Evolutionary conservation across 495 filamentous ascomycete species (phyloP), one percentile per base, ranked within the genome.

Genomic region (Tuber magnatum): DNA sequence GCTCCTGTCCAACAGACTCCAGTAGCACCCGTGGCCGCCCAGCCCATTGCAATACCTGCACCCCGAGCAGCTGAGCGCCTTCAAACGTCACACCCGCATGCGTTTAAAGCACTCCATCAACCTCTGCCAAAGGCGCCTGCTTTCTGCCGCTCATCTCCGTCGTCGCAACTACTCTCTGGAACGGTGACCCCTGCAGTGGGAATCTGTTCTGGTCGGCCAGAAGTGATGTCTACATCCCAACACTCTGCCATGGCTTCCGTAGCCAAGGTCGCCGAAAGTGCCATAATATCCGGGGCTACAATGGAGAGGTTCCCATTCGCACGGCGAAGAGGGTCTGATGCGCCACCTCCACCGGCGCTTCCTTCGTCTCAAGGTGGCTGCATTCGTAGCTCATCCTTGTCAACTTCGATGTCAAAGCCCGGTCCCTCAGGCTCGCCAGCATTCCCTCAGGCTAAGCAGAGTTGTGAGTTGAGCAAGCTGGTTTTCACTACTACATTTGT

Each of bases 181-280:
- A 90, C 89, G 81, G 88, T 86, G 85, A 96, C 94, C 91, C 94
- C 94, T 92, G 94, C 94, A 85, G 94, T 87, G 92, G 91, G 92
- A 91, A 86, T 87, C 84, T 86, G 85, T 81, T 86, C 83, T 83
- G 86, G 86, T 80, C 89, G 84, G 85, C 87, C 69, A 78, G 80
- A 74, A 82, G 83, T 35, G 85, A 84, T 73, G 48, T 56, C 69
- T 71, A 8, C 76, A 56, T n/a, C 40, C 9, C 56, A 83, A 82
- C 86, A 85, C 78, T 88, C 84, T 83, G 74, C 80, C 20, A 82
- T 82, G 80, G 75, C 71, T 32, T 71, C 71, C 51, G 74, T 71
- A 20, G 80, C 73, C 42, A 69, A 73, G 65, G 69, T 71, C 35
- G 81, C 75, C 3, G 69, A 76, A 68, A 78, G 56, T 24, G 78